phyloP scores from a whole-genome alignment of 2,329 filamentous ascomycete species.

The Calonectria henricotiae region DNA sequence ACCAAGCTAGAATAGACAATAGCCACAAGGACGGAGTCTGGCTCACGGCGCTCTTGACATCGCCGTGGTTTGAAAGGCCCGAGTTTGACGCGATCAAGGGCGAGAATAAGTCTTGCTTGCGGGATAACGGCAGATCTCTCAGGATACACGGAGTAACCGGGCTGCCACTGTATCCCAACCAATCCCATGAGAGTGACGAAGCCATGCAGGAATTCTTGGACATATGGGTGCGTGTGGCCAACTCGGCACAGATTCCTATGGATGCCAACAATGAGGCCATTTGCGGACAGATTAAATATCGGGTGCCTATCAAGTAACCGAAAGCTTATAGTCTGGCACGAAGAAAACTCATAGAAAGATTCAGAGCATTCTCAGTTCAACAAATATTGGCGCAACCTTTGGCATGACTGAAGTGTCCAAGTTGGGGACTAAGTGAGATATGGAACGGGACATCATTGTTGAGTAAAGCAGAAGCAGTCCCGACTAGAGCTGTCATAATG shows the following conservation, averaged over 20 bases:
- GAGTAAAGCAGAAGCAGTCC: too few species aligned
- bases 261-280: neutral
- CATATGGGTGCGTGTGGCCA: neutral
- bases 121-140: neutral
- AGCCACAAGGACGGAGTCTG: slow-evolving; percentile 8
- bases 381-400: too few species aligned
- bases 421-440: too few species aligned
- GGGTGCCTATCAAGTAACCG: neutral
- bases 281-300: slow-evolving; percentile 11
- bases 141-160: neutral
- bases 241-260: neutral
- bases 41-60: slow-evolving; percentile 21
- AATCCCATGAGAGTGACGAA: slow-evolving; percentile 2
- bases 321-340: neutral
- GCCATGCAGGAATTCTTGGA: slow-evolving; percentile 2
- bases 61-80: slow-evolving; percentile 15
- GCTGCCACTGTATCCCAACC: neutral
- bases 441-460: too few species aligned
- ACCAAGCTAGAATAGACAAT: neutral
- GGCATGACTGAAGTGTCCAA: too few species aligned
- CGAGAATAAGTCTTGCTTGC: neutral
- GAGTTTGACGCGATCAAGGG: slow-evolving; percentile 19
- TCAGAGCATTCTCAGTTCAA: too few species aligned
- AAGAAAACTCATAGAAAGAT: too few species aligned
- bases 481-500: too few species aligned